phyloP scores from a whole-genome alignment of 768 basidiomycete species.

The Mycena filopes region DNA sequence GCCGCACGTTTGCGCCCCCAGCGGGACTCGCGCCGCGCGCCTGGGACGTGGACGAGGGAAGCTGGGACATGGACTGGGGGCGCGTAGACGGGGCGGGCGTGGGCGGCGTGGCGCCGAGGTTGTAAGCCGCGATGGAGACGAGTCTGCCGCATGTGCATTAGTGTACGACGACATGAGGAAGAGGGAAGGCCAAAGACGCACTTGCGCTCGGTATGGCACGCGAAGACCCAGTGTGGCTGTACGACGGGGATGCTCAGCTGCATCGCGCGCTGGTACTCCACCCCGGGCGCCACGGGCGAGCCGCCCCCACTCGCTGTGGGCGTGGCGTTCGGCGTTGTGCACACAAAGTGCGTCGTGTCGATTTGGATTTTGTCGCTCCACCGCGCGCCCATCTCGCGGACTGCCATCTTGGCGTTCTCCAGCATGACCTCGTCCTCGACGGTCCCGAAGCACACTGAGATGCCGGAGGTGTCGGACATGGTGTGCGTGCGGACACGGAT shows the following conservation, averaged over 20 bases:
- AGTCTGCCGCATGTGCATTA: slow-evolving; percentile 60
- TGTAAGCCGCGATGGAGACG: slow-evolving; percentile 86
- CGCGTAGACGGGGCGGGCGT: slow-evolving; percentile 61
- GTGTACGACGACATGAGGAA: not conserved
- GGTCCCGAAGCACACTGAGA: slow-evolving; percentile 94
- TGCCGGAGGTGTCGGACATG: slow-evolving; percentile 94
- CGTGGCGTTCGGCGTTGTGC: slow-evolving; percentile 86
- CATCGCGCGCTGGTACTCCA: slow-evolving; percentile 94
- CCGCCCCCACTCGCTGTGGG: slow-evolving; percentile 65
- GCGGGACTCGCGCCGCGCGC: slow-evolving; percentile 54
- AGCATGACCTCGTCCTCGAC: slow-evolving; percentile 80
- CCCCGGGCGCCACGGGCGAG: slow-evolving; percentile 69
- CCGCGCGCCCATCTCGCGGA: slow-evolving; percentile 87
- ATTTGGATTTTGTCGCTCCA: slow-evolving; percentile 96
- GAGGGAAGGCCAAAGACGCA: slow-evolving; percentile 46
- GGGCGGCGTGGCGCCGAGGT: slow-evolving; percentile 75
- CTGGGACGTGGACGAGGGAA: too few relatives aligned
- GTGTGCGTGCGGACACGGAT: slow-evolving; percentile 90
- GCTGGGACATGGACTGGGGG: slow-evolving; percentile 84
- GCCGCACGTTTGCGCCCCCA: slow-evolving; percentile 58
- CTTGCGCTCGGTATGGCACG: slow-evolving; percentile 89
- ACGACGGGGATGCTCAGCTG: slow-evolving; percentile 96
- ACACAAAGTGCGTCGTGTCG: slow-evolving; percentile 98
- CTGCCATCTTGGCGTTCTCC: slow-evolving; percentile 82
- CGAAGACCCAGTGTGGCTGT: slow-evolving; percentile 93